Evolutionary conservation across 345 rosid genomes (phyloP).

Genomic region (Excoecaria agallocha): DNA sequence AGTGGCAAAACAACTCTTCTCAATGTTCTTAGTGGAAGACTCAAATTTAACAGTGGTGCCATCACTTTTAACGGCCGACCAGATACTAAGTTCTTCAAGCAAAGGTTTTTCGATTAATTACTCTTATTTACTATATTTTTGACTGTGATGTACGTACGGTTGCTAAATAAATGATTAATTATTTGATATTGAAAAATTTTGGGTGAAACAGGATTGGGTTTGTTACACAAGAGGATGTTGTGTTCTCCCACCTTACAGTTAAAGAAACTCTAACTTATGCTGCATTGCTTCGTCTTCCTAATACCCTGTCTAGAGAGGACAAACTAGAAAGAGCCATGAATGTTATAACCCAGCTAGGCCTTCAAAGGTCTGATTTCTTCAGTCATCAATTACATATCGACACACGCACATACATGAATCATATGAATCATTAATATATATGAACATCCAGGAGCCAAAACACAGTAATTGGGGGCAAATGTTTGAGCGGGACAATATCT

Average conservation of each 20-base stretch:
- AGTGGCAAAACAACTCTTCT: slow-evolving; percentile 37
- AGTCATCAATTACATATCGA: not conserved
- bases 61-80: slow-evolving; percentile 33
- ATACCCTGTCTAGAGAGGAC: slow-evolving; percentile 16
- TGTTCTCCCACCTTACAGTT: slow-evolving; percentile 35
- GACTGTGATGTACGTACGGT: not conserved
- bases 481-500: slow-evolving; percentile 30
- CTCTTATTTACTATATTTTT: not conserved
- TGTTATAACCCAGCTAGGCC: slow-evolving; percentile 27
- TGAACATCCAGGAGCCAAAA: slow-evolving; percentile 26
- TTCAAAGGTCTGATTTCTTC: slow-evolving; percentile 26
- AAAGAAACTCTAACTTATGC: slow-evolving; percentile 35
- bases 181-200: not conserved
- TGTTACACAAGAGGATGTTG: slow-evolving; percentile 39
- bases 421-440: not conserved
- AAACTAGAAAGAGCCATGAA: slow-evolving; percentile 23
- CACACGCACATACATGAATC: no score
- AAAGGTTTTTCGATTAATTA: slow-evolving; percentile 14
- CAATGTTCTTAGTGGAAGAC: slow-evolving; percentile 33
- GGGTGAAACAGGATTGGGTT: slow-evolving; percentile 31
- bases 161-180: not conserved
- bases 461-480: slow-evolving; percentile 25
- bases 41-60: slow-evolving; percentile 14
- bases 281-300: slow-evolving; percentile 31
- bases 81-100: slow-evolving; percentile 21